Evolutionary conservation across 1,284 basidiomycete species (phyloP).

Genomic region (Chalciporus sp.): DNA sequence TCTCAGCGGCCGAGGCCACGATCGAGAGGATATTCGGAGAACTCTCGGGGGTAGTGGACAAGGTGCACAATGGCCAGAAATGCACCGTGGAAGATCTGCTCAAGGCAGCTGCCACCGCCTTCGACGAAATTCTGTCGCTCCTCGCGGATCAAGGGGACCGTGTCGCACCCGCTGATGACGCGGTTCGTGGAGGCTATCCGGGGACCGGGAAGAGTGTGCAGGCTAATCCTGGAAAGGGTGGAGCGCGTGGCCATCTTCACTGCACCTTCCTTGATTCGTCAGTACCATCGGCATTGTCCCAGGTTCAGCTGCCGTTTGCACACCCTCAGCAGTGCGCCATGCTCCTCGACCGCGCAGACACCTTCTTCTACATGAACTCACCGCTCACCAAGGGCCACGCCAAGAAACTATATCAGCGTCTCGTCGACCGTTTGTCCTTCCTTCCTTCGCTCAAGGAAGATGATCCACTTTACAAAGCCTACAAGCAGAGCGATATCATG

Average conservation of each 20-base stretch:
- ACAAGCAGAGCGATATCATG: background rate
- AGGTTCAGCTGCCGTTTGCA: background rate
- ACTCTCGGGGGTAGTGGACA: background rate
- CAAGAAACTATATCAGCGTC: background rate
- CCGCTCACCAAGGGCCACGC: background rate
- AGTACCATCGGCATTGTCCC: background rate
- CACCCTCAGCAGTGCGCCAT: background rate
- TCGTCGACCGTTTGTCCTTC: background rate
- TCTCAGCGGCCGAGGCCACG: background rate
- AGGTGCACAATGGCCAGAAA: background rate
- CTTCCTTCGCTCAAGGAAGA: background rate
- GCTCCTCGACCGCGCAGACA: background rate
- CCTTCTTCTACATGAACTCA: background rate
- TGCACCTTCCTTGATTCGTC: background rate
- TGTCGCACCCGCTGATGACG: background rate
- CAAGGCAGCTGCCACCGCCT: background rate
- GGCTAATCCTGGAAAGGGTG: background rate
- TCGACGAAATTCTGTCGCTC: background rate
- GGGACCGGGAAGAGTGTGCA: background rate
- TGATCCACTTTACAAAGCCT: background rate
- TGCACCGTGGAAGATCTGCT: background rate
- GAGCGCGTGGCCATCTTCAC: background rate
- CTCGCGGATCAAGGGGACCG: background rate
- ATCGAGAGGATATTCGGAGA: background rate
- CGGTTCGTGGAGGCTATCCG: background rate